Evolutionary conservation across 75 land plant species (phyloP).

Genomic region (Pseudotsuga menziesii): DNA sequence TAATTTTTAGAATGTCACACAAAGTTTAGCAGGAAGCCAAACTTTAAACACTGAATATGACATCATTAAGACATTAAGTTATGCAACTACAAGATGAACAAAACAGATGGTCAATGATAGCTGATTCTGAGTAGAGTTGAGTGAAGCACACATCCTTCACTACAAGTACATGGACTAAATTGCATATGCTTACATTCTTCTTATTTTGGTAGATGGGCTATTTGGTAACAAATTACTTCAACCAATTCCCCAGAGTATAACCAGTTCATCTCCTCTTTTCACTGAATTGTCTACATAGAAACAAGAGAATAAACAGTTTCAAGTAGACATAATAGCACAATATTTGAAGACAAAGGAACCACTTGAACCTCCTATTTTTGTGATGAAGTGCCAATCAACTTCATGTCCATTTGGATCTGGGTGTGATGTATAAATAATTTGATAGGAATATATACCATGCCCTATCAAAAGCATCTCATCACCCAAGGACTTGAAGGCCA

Average conservation of each 20-base stretch:
- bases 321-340: conserved; percentile 11
- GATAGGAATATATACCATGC: conserved; percentile 8
- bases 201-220: background rate
- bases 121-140: background rate
- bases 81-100: background rate
- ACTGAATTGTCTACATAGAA: too few species aligned
- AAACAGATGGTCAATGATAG: background rate
- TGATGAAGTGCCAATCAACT: conserved; percentile 1
- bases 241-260: background rate
- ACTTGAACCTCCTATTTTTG: conserved; percentile 3
- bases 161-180: background rate
- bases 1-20: background rate
- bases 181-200: background rate
- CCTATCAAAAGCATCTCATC: conserved; percentile 52
- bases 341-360: conserved; percentile 9
- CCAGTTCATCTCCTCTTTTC: background rate
- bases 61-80: background rate
- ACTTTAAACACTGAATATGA: background rate
- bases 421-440: background rate
- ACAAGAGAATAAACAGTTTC: background rate
- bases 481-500: conserved; percentile 68
- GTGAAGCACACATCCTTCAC: background rate
- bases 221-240: background rate
- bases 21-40: background rate
- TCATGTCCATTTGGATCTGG: background rate